Base-by-base conservation (phyloP, 2,329 filamentous ascomycete genomes). In the Colletotrichum aenigma region DNA sequence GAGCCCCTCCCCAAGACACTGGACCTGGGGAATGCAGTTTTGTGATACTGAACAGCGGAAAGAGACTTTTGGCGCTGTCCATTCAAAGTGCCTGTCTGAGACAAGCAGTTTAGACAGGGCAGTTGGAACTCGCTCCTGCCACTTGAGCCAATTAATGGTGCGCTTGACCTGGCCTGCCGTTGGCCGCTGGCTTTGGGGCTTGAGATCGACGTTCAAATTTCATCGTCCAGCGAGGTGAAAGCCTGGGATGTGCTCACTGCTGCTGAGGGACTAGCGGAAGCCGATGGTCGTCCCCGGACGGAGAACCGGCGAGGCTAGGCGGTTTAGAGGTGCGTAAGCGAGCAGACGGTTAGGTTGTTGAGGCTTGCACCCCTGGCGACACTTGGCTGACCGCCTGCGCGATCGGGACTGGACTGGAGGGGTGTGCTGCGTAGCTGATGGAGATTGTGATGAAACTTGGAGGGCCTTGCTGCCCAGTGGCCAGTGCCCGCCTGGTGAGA, bases 261-360 rank as follows among this genome's bases (percentile, higher is more conserved):
- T 52, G 43, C 28, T 67, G 58, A 60, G 60, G 64, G 58, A 38
- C 58, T 73, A 73, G 56, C 74, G 43, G 64, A 65, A 74, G 56
- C 56, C 65, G 70, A 69, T 68, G 64, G 70, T 66, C 48, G 64
- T 74, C 70, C 74, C 74, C 70, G 64, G 74, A 74, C 74, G 64
- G 73, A 69, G 73, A 73, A 68, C 36, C 73, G 64, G 70, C 74
- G 70, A 74, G 64, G 70, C 74, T 75, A 74, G 70, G 70, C 74
- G 58, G 58, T 75, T 75, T 73, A 69, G 73, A 75, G 73, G 64
- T 52, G 74, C 64, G 34, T 74, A 75, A 75, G 74, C 74, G 74
- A 75, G 74, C 15, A 58, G 18, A 74, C 70, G 70, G 70, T 73
- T 69, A 73, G 73, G 72, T 75, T 75, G 74, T 75, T 75, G 74